A percentile compares a stretch with the other conserved stretches of the same genome.
Evolutionary conservation across 2,329 filamentous ascomycete species (phyloP).

Genomic region (Teratosphaeria gauchensis): DNA sequence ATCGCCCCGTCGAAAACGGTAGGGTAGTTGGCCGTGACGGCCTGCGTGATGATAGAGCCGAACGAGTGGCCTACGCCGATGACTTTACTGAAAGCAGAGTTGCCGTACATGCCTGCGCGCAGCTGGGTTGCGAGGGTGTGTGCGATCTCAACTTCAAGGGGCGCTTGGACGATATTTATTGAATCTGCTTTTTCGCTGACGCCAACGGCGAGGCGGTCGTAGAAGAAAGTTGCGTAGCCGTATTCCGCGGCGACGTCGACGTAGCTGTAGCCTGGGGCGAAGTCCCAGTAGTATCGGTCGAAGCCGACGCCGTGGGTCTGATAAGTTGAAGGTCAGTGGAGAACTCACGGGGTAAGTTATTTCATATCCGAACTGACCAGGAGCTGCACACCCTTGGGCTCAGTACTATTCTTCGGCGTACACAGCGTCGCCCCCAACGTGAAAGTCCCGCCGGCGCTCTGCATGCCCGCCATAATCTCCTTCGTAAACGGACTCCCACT

Average conservation of each 20-base stretch:
- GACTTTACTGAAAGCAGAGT: slow-evolving; percentile 24
- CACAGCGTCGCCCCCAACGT: slow-evolving; percentile 2
- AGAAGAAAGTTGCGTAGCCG: slow-evolving; percentile 33
- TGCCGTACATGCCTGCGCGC: slow-evolving; percentile 19
- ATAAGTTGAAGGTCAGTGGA: not conserved
- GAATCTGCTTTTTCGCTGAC: slow-evolving; percentile 30
- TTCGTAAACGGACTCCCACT: slow-evolving; percentile 12
- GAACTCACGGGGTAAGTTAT: not conserved
- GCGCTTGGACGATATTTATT: slow-evolving; percentile 28
- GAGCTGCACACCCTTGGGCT: slow-evolving; percentile 26
- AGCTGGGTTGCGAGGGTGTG: slow-evolving; percentile 26
- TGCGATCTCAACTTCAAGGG: slow-evolving; percentile 29
- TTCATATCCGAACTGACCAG: slow-evolving; percentile 7
- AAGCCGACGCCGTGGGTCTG: slow-evolving; percentile 31
- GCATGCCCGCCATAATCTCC: not conserved
- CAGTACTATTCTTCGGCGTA: not conserved
- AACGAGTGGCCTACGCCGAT: slow-evolving; percentile 33
- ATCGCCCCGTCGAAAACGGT: slow-evolving; percentile 27
- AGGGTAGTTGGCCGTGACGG: slow-evolving; percentile 25
- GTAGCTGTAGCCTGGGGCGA: slow-evolving; percentile 26
- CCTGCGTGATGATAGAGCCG: slow-evolving; percentile 27
- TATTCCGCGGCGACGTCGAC: slow-evolving; percentile 30
- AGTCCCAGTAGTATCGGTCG: slow-evolving; percentile 27
- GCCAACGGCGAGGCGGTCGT: slow-evolving; percentile 34
- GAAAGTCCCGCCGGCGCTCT: not conserved